Evolutionary conservation across 2,329 filamentous ascomycete species (phyloP), one percentile per base, ranked within the genome.

Genomic region (Paracorniculantispora psalliotae): DNA sequence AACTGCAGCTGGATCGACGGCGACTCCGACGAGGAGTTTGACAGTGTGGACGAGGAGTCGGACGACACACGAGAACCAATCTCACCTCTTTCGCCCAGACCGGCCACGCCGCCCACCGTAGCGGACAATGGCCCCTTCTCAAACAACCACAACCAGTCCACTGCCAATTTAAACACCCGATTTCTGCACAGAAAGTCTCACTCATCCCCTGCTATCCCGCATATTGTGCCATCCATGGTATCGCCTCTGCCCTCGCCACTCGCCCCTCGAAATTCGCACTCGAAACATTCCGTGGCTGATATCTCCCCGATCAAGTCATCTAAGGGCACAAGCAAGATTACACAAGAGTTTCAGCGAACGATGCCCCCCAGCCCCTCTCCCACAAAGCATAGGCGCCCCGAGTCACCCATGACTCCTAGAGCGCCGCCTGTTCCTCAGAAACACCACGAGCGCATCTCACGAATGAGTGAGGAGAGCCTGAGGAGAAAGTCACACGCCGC

Each of bases 1-100:
- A 67, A 68, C 21, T 65, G 68, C 47, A 75, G 72, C 52, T 76
- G 74, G 74, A 71, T 75, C 7, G 73, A 74, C 19, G 61, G 64
- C 15, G 72, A 75, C 35, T 73, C 72, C 2, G 73, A 75, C 44
- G 63, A 66, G 2, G 71, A 72, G 9, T 65, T 67, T 9, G 56
- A 63, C 10, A 12, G 33, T 39, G 62, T 59, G 1, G 47, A 63
- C n/a, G 59, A 64, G 4, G 46, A 47, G 12, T 62, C 30, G 3
- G 65, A 52, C 33, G 37, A 23, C 35, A 62, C 12, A 5, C 55
- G 21, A 39, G 58, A 37, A 53, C 65, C 8, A 54, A 44, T 33
- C 51, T 53, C 48, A 10, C 49, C 64, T 21, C 62, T 71, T 13
- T 70, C 70, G 12, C 71, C 72, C 2, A 62, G 72, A 52, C 70